These are phyloP conservation scores for Eruca vesicaria DNA, from an alignment of 441 rosid genomes.

Conservation along the genomic window DNA sequence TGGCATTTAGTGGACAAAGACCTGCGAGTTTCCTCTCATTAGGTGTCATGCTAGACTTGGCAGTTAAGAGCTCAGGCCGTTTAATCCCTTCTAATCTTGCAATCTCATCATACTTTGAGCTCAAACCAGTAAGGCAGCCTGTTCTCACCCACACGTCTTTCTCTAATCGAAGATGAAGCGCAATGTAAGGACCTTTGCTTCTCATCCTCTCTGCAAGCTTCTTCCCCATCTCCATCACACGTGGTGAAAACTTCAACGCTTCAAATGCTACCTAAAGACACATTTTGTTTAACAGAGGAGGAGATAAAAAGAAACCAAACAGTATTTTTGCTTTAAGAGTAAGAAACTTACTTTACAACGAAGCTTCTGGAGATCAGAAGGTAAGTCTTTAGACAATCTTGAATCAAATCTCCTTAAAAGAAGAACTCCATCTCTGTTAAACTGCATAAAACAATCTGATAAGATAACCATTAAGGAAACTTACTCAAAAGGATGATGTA, in stretches of 20 bases:
- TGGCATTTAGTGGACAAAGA: constrained; percentile 83
- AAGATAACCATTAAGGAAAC: not conserved
- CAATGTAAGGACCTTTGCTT: constrained; percentile 83
- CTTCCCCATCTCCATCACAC: constrained; percentile 69
- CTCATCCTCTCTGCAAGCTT: constrained; percentile 75
- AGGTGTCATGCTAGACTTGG: constrained; percentile 75
- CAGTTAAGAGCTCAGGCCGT: constrained; percentile 89
- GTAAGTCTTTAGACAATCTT: constrained; percentile 87
- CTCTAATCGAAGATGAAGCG: constrained; percentile 86
- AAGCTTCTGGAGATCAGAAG: constrained; percentile 89
- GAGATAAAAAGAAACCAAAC: not conserved
- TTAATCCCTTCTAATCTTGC: constrained; percentile 64
- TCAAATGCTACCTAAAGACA: constrained; percentile 73
- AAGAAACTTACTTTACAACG: constrained; percentile 74
- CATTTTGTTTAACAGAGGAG: not conserved
- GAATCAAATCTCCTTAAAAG: constrained; percentile 90
- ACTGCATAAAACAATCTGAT: constrained; percentile 45
- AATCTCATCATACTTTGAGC: constrained; percentile 68
- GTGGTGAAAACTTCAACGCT: constrained; percentile 71
- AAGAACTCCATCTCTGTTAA: constrained; percentile 77
- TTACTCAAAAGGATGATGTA: not conserved
- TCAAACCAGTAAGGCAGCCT: constrained; percentile 86
- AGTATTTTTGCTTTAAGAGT: not conserved
- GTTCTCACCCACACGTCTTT: constrained; percentile 97
- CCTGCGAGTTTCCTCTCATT: constrained; percentile 80